Conservation (phyloP, 805 yeast species). For the Ogataea nonfermentans region DNA sequence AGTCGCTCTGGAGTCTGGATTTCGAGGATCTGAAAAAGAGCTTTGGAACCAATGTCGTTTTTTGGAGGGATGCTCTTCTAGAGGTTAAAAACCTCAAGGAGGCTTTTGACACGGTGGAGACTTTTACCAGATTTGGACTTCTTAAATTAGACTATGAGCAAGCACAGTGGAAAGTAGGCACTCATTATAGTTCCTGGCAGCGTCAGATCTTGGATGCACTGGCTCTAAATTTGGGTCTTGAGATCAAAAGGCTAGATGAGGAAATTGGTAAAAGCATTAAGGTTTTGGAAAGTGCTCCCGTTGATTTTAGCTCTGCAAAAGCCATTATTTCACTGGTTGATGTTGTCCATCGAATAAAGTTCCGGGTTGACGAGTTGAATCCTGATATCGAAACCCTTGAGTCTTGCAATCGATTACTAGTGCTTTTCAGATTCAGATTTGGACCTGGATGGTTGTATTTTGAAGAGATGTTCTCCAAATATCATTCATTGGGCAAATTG, state of each 20-base stretch:
- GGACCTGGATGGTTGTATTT: constrained; percentile 54
- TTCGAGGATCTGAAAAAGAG: constrained; percentile 37
- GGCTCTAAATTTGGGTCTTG: constrained; percentile 36
- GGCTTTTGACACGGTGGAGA: constrained; percentile 51
- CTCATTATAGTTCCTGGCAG: constrained; percentile 60
- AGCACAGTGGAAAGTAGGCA: constrained; percentile 48
- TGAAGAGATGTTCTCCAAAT: constrained; percentile 60
- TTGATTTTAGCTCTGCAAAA: constrained; percentile 39
- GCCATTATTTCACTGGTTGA: constrained; percentile 40
- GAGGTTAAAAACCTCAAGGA: constrained; percentile 43
- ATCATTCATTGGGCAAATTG: constrained; percentile 40
- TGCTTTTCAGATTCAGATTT: constrained; percentile 45
- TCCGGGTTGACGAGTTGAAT: constrained; percentile 25
- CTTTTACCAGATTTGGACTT: constrained; percentile 39
- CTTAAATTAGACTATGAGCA: constrained; percentile 45
- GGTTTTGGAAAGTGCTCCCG: constrained; percentile 36
- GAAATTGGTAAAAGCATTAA: constrained; percentile 35
- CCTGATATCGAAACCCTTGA: constrained; percentile 22
- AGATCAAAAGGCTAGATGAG: constrained; percentile 32
- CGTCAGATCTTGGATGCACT: constrained; percentile 41
- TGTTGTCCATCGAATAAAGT: constrained; percentile 34
- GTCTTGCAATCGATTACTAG: constrained; percentile 29
- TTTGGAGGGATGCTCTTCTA: constrained; percentile 49
- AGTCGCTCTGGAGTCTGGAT: constrained; percentile 58
- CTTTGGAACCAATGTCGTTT: constrained; percentile 35